Percentiles rank a stretch among this genome's conserved stretches.
phyloP scores from a whole-genome alignment of 768 basidiomycete genomes.

The Daedaleopsis sinensis region DNA sequence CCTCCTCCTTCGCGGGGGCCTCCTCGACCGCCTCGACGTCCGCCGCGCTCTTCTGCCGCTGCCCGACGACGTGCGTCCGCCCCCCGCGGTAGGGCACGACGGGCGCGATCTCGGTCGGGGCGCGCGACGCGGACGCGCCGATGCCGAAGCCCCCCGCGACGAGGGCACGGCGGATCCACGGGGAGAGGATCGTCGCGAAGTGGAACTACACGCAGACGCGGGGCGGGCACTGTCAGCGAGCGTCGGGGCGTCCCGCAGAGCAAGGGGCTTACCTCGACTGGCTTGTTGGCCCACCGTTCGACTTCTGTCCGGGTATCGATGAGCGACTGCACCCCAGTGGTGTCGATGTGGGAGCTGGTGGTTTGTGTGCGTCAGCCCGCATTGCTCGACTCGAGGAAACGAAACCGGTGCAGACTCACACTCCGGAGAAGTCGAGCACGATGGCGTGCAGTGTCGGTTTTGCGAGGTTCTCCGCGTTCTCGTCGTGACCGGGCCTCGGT shows the following conservation, averaged over 20 bases:
- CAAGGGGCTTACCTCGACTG: constrained; percentile 59
- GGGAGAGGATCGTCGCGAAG: constrained; percentile 89
- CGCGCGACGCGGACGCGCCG: constrained; percentile 47
- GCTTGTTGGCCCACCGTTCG: constrained; percentile 83
- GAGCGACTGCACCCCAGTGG: constrained; percentile 88
- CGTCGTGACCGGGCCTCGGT: constrained; percentile 56
- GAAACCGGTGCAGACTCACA: constrained; percentile 48
- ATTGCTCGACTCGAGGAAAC: not conserved
- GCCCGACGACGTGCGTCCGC: constrained; percentile 24
- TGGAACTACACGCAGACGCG: constrained; percentile 68
- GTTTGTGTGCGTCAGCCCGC: not conserved
- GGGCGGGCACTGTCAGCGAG: not conserved
- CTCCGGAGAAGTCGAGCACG: constrained; percentile 87
- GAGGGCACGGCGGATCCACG: constrained; percentile 91
- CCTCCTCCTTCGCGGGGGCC: constrained; percentile 12
- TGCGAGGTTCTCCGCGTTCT: constrained; percentile 48
- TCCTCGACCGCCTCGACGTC: constrained; percentile 17
- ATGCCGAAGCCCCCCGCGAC: constrained; percentile 90
- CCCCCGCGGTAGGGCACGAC: constrained; percentile 68
- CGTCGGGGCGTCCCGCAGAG: not conserved
- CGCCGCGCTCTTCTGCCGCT: not conserved
- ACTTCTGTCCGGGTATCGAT: constrained; percentile 87
- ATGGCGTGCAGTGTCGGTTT: constrained; percentile 81
- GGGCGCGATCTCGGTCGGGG: constrained; percentile 69
- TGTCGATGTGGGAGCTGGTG: constrained; percentile 81